Percentiles rank a stretch among this genome's conserved stretches.
These are phyloP conservation scores for Solanum bukasovii DNA, from an alignment of 257 asterid species.

Conservation along the genomic window DNA sequence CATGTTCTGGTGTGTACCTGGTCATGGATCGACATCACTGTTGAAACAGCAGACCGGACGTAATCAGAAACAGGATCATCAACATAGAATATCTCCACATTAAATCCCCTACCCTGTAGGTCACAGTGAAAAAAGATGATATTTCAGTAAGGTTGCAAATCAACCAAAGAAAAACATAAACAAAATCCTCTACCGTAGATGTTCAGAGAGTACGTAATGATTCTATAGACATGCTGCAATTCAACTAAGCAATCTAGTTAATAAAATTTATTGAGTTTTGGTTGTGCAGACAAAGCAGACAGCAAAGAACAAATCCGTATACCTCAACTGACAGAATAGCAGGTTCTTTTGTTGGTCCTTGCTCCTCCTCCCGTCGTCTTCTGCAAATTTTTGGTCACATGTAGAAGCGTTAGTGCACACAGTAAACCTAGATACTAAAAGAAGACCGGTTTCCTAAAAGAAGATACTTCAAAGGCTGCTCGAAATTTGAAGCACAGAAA, in stretches of 20 bases:
- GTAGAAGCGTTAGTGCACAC: not conserved
- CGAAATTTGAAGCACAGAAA: not conserved
- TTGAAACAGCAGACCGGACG: conserved; percentile 64
- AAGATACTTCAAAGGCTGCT: not conserved
- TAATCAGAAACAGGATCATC: conserved; percentile 91
- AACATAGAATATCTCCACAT: conserved; percentile 58
- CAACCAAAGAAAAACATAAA: not conserved
- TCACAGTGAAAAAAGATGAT: not conserved
- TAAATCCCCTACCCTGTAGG: conserved; percentile 84
- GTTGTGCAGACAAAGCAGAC: not conserved
- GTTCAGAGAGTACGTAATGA: not conserved
- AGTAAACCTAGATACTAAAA: not conserved
- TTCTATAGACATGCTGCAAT: not conserved
- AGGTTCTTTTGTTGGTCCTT: conserved; percentile 52
- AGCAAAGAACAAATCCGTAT: not conserved
- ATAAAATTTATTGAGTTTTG: not conserved
- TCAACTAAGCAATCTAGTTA: not conserved
- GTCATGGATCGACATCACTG: conserved; percentile 67
- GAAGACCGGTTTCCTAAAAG: not conserved
- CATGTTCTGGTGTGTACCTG: conserved; percentile 32
- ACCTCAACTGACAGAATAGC: conserved; percentile 96
- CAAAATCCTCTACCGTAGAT: not conserved
- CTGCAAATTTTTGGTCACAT: conserved; percentile 25
- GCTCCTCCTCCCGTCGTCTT: conserved; percentile 42
- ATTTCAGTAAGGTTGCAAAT: not conserved